Conservation (phyloP, 169 alveolate genomes). For the Babesia caballi region DNA sequence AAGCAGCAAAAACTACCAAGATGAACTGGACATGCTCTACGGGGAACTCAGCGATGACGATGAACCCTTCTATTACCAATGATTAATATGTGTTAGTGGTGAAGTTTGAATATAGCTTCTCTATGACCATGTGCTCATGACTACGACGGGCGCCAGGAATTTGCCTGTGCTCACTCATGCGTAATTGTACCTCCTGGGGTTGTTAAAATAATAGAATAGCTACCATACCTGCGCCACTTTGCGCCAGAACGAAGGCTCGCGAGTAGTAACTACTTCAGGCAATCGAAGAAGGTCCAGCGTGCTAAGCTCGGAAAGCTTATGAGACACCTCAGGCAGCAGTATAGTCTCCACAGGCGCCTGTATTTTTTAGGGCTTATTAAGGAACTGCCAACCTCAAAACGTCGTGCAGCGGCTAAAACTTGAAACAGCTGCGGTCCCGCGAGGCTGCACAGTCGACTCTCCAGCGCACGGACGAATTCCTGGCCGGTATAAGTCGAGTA, state of each 20-base stretch:
- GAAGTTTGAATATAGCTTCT: not conserved
- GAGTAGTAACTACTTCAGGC: not conserved
- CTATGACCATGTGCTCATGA: not conserved
- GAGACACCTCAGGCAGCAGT: not conserved
- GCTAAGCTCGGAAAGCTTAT: not conserved
- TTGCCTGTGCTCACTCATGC: not conserved
- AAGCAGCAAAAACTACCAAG: constrained; percentile 69
- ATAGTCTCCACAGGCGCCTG: not conserved
- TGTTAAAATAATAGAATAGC: no score
- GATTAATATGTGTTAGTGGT: no score
- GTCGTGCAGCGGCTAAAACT: constrained; percentile 19
- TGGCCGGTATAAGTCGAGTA: constrained; percentile 22
- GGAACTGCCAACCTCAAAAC: constrained; percentile 3
- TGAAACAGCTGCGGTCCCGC: constrained; percentile 25
- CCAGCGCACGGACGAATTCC: constrained; percentile 27
- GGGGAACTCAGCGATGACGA: constrained; percentile 72
- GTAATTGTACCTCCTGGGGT: not conserved
- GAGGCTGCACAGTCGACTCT: constrained; percentile 51
- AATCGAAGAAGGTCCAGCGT: not conserved
- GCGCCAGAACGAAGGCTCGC: constrained; percentile 7
- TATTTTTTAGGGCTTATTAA: no score
- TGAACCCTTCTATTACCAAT: constrained; percentile 44
- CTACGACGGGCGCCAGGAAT: not conserved
- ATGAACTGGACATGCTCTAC: constrained; percentile 77
- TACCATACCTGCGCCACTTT: not conserved